Evolutionary conservation across 2,329 filamentous ascomycete genomes (phyloP).

Genomic region (Talaromyces albobiverticillius): DNA sequence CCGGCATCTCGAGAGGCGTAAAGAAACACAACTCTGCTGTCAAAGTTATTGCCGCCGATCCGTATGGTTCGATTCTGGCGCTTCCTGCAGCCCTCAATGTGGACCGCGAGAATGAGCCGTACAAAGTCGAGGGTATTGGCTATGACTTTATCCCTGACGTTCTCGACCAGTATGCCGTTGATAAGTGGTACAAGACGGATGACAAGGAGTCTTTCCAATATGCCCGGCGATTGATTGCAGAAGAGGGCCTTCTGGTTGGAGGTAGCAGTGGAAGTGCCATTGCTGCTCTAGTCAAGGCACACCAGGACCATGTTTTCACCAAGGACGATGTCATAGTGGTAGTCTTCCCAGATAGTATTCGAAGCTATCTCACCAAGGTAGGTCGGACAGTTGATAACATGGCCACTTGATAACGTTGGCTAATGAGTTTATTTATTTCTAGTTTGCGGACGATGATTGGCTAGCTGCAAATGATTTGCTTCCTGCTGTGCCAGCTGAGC

Average conservation of each 20-base stretch:
- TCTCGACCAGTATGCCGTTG: conserved; percentile 72
- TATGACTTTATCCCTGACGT: conserved; percentile 99
- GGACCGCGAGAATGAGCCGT: conserved; percentile 74
- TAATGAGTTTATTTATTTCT: conserved; percentile 16
- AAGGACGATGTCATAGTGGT: conserved; percentile 89
- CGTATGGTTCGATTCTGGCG: conserved; percentile 86
- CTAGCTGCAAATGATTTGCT: conserved; percentile 93
- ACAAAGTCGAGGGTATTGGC: conserved; percentile 98
- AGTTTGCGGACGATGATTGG: conserved; percentile 98
- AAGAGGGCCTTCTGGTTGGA: conserved; percentile 90
- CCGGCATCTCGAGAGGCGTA: conserved; percentile 78
- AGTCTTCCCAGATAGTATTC: conserved; percentile 89
- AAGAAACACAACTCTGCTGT: conserved; percentile 81
- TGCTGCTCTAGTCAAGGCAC: conserved; percentile 72
- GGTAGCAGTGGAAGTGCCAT: conserved; percentile 93
- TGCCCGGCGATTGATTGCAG: conserved; percentile 84
- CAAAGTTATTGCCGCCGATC: conserved; percentile 90
- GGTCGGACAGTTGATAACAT: conserved; percentile 5
- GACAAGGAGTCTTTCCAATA: conserved; percentile 88
- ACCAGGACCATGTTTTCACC: conserved; percentile 71
- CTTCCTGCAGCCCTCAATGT: conserved; percentile 76
- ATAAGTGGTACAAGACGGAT: conserved; percentile 98
- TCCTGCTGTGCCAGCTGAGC: conserved; percentile 53
- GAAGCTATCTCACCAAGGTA: conserved; percentile 90
- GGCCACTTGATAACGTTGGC: not conserved